A percentile compares a stretch with the other conserved stretches of the same genome.
Conservation (phyloP, 257 asterid genomes). For the Jasminum sambac region DNA sequence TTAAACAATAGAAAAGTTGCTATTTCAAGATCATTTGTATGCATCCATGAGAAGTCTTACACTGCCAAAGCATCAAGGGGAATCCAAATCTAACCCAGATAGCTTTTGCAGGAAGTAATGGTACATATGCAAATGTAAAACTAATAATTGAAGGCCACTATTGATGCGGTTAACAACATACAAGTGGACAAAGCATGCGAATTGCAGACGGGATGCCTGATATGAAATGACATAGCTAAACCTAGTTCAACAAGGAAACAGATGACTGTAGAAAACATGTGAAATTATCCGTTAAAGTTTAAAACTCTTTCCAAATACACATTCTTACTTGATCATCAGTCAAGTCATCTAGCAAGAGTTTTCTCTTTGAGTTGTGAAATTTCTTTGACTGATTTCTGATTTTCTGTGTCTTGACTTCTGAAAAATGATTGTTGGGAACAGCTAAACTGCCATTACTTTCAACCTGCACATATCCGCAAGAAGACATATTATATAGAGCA, state of each 20-base stretch:
- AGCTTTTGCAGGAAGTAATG: neutral
- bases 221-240: neutral
- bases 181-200: neutral
- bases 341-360: constrained; percentile 50
- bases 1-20: neutral
- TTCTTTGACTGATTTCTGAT: constrained; percentile 42
- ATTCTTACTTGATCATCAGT: constrained; percentile 77
- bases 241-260: neutral
- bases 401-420: constrained; percentile 40
- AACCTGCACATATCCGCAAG: constrained; percentile 50
- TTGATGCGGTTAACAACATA: neutral
- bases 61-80: neutral
- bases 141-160: neutral
- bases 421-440: constrained; percentile 40
- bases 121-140: neutral
- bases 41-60: neutral
- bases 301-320: neutral
- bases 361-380: constrained; percentile 47
- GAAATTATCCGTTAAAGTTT: neutral
- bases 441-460: constrained; percentile 76
- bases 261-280: neutral
- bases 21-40: neutral
- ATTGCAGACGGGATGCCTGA: neutral
- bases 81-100: neutral
- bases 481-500: constrained; percentile 52